Conservation (phyloP, 1,139 yeast species). For the Geotrichum cucujoidarum region DNA sequence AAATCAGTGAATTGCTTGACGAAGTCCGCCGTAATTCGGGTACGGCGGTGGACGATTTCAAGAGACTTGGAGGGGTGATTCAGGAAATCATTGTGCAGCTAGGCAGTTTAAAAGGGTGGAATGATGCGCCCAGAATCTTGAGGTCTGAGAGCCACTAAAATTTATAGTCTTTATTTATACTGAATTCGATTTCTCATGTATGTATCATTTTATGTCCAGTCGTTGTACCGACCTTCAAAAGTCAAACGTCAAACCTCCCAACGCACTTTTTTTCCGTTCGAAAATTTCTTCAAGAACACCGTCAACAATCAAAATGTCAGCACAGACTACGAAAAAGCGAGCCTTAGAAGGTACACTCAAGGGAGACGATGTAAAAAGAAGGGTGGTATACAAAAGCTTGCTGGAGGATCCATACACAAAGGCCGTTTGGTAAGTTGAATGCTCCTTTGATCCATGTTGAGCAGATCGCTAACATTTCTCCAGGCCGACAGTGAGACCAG, state of each 20-base stretch:
- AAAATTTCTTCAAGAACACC: not conserved
- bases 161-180: too few species aligned
- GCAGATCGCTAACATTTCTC: not conserved
- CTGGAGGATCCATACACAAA: conserved; percentile 17
- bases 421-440: conserved; percentile 10
- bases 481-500: conserved; percentile 13
- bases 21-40: conserved; percentile 9
- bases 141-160: too few species aligned
- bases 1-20: conserved; percentile 2
- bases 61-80: conserved; percentile 9
- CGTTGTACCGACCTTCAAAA: not conserved
- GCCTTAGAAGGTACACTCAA: conserved; percentile 16
- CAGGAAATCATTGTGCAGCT: conserved; percentile 9
- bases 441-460: not conserved
- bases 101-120: not conserved
- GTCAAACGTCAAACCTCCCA: not conserved
- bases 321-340: conserved; percentile 7
- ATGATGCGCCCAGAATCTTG: not conserved
- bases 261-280: too few species aligned
- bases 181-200: too few species aligned
- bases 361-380: conserved; percentile 11
- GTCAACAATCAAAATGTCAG: not conserved
- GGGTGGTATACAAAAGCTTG: conserved; percentile 13
- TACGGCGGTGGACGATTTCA: conserved; percentile 9
- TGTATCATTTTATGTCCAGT: not conserved